phyloP scores from a whole-genome alignment of 352 stramenopile species.

The Globisporangium alternatum region DNA sequence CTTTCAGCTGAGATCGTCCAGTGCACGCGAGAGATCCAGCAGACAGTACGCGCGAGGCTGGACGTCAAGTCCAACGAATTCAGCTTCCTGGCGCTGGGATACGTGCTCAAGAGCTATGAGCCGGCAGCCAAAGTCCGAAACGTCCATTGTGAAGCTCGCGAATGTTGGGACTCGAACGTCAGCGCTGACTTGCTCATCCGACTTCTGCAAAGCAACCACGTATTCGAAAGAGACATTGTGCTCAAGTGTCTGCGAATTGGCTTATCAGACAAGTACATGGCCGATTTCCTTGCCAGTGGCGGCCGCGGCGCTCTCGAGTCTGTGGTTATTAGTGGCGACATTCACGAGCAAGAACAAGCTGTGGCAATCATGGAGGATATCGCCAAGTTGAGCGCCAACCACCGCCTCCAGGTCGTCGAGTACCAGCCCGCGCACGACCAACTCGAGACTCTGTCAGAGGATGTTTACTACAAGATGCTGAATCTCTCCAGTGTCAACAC shows the following conservation, averaged over 20 bases:
- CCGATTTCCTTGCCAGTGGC: background rate
- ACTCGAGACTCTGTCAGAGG: background rate
- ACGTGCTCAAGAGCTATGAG: background rate
- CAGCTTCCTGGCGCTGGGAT: background rate
- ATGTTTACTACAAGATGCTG: background rate
- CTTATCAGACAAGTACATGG: background rate
- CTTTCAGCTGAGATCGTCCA: background rate
- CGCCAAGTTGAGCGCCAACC: background rate
- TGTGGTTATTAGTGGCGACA: background rate
- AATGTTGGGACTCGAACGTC: background rate
- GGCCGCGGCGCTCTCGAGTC: background rate
- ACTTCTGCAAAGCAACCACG: background rate
- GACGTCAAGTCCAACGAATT: background rate
- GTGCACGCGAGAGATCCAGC: background rate
- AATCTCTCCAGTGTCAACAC: background rate
- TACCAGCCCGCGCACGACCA: conserved; percentile 6
- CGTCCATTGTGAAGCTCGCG: background rate
- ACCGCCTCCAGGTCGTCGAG: background rate
- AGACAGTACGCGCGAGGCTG: background rate
- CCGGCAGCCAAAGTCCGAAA: background rate
- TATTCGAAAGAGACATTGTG: background rate
- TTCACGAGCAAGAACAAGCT: background rate
- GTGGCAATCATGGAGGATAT: background rate
- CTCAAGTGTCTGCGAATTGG: conserved; percentile 1
- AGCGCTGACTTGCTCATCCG: background rate